Base-by-base conservation (phyloP, 352 stramenopile species). In the Paralagenidium karlingii region DNA sequence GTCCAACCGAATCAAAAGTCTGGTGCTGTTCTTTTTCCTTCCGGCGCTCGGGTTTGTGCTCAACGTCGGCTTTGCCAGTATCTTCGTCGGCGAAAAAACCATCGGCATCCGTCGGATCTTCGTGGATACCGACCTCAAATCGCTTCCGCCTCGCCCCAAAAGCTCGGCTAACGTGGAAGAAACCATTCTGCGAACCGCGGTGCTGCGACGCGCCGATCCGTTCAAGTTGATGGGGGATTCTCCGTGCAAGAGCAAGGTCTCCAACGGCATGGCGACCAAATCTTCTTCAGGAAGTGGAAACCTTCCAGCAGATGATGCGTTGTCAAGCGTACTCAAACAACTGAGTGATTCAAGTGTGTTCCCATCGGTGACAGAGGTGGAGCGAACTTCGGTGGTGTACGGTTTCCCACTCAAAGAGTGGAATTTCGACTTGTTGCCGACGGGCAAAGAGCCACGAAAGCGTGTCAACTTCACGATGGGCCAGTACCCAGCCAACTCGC, bases 381-480 rank as follows among this genome's bases (percentile, higher is more conserved):
- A 53, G 19, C 63, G 55, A 0, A 75, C 59, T 1, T 47, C 58
- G 0, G 56, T 63, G 8, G 45, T 55, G 16, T 75, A 51, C 30
- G 62, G 62, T 3, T 75, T 70, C 39, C 39, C 53, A 0, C 3
- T 49, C 2, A 52, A 59, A 28, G 47, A 53, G 18, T 75, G 62
- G 62, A 75, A 75, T 29, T 50, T 60, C 10, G 42, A 58, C n/a
- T 58, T 56, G 10, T 47, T 70, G 9, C 62, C 62, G 1, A 41
- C 41, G 10, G 58, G 39, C 3, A 28, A 55, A 3, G 30, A 44
- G 5, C 39, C 56, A 0, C 45, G 51, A 0, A 22, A 60, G 24
- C 38, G 27, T 0, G 31, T 60, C 0, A 47, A 52, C 10, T 45
- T 68, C 26, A 41, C 45, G 15, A 19, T 52, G 5, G 20, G 13